phyloP scores from a whole-genome alignment of 129 eudicot species.

The Flaveria sonorensis region DNA sequence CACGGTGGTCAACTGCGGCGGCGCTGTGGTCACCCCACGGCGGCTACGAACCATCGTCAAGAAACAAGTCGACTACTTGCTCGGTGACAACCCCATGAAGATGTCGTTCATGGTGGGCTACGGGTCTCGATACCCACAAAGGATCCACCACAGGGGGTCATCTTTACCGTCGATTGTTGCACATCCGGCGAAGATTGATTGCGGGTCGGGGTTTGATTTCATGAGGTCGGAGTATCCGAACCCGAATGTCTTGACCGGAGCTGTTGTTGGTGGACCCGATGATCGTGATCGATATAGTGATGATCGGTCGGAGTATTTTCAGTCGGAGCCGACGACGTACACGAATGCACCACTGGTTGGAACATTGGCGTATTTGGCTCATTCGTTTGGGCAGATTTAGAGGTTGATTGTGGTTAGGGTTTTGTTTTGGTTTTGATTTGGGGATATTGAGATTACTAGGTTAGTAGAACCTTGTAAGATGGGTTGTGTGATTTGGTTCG shows the following conservation, averaged over 20 bases:
- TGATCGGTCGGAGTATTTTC: slow-evolving; percentile 35
- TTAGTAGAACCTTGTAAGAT: slow-evolving; percentile 7
- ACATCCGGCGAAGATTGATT: slow-evolving; percentile 30
- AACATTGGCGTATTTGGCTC: slow-evolving; percentile 47
- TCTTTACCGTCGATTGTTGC: slow-evolving; percentile 43
- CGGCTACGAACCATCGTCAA: slow-evolving; percentile 45
- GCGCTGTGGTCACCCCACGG: slow-evolving; percentile 38
- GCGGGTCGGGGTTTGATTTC: slow-evolving; percentile 36
- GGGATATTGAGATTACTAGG: slow-evolving; percentile 9
- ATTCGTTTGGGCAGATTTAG: slow-evolving; percentile 40
- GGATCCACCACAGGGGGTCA: slow-evolving; percentile 56
- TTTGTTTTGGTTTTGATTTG: slow-evolving; percentile 4
- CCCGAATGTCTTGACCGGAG: slow-evolving; percentile 48
- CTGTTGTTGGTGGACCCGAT: slow-evolving; percentile 66
- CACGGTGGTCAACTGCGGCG: slow-evolving; percentile 45
- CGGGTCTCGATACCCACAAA: slow-evolving; percentile 47
- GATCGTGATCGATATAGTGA: slow-evolving; percentile 40
- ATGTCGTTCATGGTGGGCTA: slow-evolving; percentile 76
- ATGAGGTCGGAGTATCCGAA: slow-evolving; percentile 35
- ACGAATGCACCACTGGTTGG: slow-evolving; percentile 68
- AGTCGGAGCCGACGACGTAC: slow-evolving; percentile 56
- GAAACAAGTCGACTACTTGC: slow-evolving; percentile 52
- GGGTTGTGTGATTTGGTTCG: slow-evolving; percentile 15
- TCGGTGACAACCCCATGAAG: slow-evolving; percentile 48
- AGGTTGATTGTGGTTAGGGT: background rate